phyloP scores from a whole-genome alignment of 1,284 basidiomycete genomes.

The Violaceomyces palustris region DNA sequence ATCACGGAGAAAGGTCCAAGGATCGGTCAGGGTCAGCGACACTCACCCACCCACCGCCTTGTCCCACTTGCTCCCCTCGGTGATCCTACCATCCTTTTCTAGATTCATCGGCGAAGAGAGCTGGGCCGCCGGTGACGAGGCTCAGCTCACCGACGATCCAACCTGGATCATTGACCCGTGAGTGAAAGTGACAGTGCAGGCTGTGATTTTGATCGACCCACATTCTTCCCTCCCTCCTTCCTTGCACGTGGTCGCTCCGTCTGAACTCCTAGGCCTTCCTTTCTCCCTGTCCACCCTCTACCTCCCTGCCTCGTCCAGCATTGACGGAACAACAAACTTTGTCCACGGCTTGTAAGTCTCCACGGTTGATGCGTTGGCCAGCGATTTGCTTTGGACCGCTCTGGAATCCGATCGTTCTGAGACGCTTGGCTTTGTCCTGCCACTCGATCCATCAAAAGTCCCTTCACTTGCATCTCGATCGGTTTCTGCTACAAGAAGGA shows the following conservation, averaged over 20 bases:
- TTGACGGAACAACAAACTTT: slow-evolving; percentile 91
- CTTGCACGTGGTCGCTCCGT: too few species aligned
- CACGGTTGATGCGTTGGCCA: too few species aligned
- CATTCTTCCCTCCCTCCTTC: not conserved
- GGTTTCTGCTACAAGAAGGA: slow-evolving; percentile 76
- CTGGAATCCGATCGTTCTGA: too few species aligned
- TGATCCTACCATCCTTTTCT: too few species aligned
- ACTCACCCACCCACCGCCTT: too few species aligned
- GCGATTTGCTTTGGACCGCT: too few species aligned
- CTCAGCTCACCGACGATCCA: slow-evolving; percentile 73
- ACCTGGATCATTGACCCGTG: slow-evolving; percentile 83
- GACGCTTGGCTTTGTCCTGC: not conserved
- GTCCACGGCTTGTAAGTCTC: slow-evolving; percentile 59
- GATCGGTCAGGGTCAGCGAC: too few species aligned
- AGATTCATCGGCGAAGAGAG: slow-evolving; percentile 83
- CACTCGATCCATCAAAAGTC: slow-evolving; percentile 58
- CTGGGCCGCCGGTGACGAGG: slow-evolving; percentile 68
- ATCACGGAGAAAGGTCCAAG: slow-evolving; percentile 9
- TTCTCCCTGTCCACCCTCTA: slow-evolving; percentile 65
- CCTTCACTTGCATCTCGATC: slow-evolving; percentile 82
- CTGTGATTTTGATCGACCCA: not conserved
- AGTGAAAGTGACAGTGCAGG: not conserved
- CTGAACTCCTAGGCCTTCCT: not conserved
- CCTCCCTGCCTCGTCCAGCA: not conserved
- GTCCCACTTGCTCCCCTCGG: too few species aligned